phyloP scores from a whole-genome alignment of 768 basidiomycete species.

The Rhodosporidiobolus odoratus region DNA sequence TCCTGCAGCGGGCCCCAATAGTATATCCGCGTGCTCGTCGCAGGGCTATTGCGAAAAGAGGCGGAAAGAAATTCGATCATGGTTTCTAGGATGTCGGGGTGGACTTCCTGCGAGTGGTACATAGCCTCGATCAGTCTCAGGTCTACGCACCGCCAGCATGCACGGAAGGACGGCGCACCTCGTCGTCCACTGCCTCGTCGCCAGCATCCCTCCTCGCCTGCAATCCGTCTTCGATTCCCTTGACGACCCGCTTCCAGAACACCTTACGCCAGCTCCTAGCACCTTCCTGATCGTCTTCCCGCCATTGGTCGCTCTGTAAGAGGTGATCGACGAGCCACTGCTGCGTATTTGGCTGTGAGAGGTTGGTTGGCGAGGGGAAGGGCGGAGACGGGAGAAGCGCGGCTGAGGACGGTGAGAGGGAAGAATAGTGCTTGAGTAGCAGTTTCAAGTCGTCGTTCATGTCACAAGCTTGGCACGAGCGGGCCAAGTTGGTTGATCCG shows the following conservation, averaged over 20 bases:
- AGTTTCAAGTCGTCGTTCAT: neutral
- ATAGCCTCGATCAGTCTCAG: no score
- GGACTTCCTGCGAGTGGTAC: slow-evolving; percentile 14
- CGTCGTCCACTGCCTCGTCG: slow-evolving; percentile 18
- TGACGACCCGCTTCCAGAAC: slow-evolving; percentile 26
- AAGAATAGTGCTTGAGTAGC: slow-evolving; percentile 7
- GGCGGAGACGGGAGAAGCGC: slow-evolving; percentile 16
- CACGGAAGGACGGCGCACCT: slow-evolving; percentile 7
- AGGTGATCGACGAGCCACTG: slow-evolving; percentile 24
- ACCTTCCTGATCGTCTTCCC: neutral
- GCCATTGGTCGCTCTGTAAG: neutral
- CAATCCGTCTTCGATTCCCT: slow-evolving; percentile 23
- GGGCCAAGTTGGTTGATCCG: no score
- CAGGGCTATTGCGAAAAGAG: neutral
- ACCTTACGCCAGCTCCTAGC: slow-evolving; percentile 9
- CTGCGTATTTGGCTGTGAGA: slow-evolving; percentile 21
- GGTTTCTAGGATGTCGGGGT: slow-evolving; percentile 27
- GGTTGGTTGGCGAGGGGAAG: neutral
- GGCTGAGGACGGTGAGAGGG: slow-evolving; percentile 13
- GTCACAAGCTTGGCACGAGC: no score
- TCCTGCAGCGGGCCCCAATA: slow-evolving; percentile 16
- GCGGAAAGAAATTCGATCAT: slow-evolving; percentile 27
- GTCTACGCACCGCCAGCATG: neutral
- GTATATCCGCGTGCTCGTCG: slow-evolving; percentile 16
- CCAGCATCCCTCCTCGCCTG: neutral